Evolutionary conservation across 2,329 filamentous ascomycete species (phyloP), one percentile per base, ranked within the genome.

Genomic region (Penicillium digitatum): DNA sequence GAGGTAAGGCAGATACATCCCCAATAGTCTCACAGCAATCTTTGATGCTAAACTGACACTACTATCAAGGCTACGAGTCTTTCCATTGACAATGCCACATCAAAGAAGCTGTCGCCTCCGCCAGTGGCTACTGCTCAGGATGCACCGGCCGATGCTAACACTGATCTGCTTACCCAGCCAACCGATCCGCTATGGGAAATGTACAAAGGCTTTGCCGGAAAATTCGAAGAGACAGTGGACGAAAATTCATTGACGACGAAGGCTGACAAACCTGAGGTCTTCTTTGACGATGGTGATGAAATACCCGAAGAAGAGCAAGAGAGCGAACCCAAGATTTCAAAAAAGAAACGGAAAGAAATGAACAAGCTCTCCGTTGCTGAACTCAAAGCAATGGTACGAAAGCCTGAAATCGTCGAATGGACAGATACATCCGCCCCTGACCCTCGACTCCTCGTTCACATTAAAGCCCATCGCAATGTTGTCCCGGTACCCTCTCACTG

Each of bases 401-500:
- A 92, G 64, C 94, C 94, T 2, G 94, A 99, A 73, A 85, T 96
- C 10, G 93, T 99, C 6, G 94, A 99, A 68, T 97, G 94, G 94
- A 94, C 95, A 52, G 94, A 99, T 70, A 89, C 90, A 12, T 95
- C 90, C 16, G 92, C 94, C 0, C 85, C 89, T 26, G 92, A 99
- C 70, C 94, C 94, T 14, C 84, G 87, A 53, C 79, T 97, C 40
- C 82, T 99, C 11, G 90, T 97, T 26, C 89, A 95, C 68, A 92
- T 99, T 78, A 99, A 97, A 74, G 88, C 90, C 3, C 89, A 95
- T 71, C 86, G 92, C 63, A 99, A 99, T 70, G 89, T 96, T 26
- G 92, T 99, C 0, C 94, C 94, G 1, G 94, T 99, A 0, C 94
- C 94, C 1, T 81, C 82, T 5, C 94, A 99, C 72, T 99, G 94